Base-by-base conservation (phyloP, 1,284 basidiomycete genomes). In the Clitocybe nebularis region DNA sequence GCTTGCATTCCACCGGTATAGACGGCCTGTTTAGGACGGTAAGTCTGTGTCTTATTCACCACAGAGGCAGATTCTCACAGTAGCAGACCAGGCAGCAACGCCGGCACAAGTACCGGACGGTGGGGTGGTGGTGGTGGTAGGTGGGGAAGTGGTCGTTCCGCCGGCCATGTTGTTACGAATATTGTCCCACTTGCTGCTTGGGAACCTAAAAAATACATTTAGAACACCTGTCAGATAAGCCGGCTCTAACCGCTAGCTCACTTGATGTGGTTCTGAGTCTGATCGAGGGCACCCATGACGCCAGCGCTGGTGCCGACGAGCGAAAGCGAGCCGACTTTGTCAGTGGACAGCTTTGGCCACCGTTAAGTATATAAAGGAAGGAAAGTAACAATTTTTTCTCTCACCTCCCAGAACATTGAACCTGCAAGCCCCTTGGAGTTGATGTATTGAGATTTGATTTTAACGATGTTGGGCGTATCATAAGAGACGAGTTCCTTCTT, bases 401-500 rank as follows among this genome's bases (percentile, higher is more conserved):
- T n/a, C 58, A 75, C 77, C 58, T 84, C 85, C 87, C 87, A 91
- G 66, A 81, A 90, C 87, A 90, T 89, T 28, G 78, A 77, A 1
- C 89, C 89, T 11, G 75, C 84, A 26, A 91, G 69, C 3, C 76
- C 74, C 16, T 81, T 74, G 16, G 68, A 59, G 36, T 69, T 66
- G 51, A 92, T 80, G 56, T 92, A 95, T 44, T 84, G 69, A 2
- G 84, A 79, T 67, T 97, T 97, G 51, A 77, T 62, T 21, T 64
- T 67, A 29, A 81, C 81, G 49, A 92, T 83, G 48, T 79, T 66
- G 2, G 84, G 85, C 0, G 81, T 84, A 57, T 97, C 93, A 64
- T 93, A 95, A 4, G 82, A 84, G 36, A 94, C 81, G 22, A 79
- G 62, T 56, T 86, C 80, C 49, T 66, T 62, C 60, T 70, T 80